These are phyloP conservation scores for Fistulinella prunicolor DNA, from an alignment of 768 basidiomycete species.

Conservation along the genomic window DNA sequence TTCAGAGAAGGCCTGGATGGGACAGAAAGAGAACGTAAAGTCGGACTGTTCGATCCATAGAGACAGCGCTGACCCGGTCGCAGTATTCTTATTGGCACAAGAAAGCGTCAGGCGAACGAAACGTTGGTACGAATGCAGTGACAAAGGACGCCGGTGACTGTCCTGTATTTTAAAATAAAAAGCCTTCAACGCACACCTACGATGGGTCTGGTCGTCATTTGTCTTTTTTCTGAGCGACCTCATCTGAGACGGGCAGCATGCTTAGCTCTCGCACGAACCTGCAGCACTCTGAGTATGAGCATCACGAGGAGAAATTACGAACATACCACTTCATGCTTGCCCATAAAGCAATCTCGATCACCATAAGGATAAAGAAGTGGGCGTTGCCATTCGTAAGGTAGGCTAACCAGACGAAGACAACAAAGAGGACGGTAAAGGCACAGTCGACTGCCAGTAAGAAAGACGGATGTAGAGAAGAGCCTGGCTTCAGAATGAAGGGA, in stretches of 20 bases:
- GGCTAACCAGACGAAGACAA: slow-evolving; percentile 57
- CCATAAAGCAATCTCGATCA: slow-evolving; percentile 69
- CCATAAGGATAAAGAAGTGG: slow-evolving; percentile 66
- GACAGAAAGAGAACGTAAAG: slow-evolving; percentile 88
- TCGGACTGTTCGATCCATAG: background rate
- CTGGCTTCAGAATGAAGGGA: slow-evolving; percentile 62
- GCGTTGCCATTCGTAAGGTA: slow-evolving; percentile 60
- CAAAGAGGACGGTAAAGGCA: slow-evolving; percentile 54
- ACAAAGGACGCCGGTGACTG: slow-evolving; percentile 47
- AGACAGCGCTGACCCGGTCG: slow-evolving; percentile 6
- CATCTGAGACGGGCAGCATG: slow-evolving; percentile 29
- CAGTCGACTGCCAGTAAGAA: slow-evolving; percentile 65
- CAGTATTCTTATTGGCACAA: slow-evolving; percentile 86
- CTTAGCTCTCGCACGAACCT: slow-evolving; percentile 71
- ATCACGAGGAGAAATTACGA: background rate
- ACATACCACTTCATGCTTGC: slow-evolving; percentile 77
- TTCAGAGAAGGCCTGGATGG: slow-evolving; percentile 91
- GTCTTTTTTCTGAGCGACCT: slow-evolving; percentile 23
- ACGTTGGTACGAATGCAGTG: slow-evolving; percentile 79
- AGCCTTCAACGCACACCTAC: background rate
- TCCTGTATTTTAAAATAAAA: background rate
- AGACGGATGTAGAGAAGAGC: slow-evolving; percentile 70
- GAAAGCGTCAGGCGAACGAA: slow-evolving; percentile 77
- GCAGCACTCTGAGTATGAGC: slow-evolving; percentile 16
- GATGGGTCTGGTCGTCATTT: slow-evolving; percentile 11